Evolutionary conservation across 495 filamentous ascomycete genomes (phyloP).

Genomic region (Penicillium samsonianum): DNA sequence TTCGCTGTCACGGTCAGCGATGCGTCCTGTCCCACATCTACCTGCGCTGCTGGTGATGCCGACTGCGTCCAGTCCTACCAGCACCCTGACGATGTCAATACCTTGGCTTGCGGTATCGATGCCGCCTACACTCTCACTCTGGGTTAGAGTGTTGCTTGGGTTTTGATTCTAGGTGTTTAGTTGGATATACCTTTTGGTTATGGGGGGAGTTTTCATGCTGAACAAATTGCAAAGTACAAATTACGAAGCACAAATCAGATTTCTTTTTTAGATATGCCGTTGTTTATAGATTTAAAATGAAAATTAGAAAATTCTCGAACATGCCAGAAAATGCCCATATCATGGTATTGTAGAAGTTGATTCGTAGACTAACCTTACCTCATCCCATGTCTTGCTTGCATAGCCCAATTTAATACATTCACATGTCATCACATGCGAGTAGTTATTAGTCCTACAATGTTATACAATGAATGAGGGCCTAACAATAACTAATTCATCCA

Average conservation of each 20-base stretch:
- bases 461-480: too few species aligned
- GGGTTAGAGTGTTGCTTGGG: conserved; percentile 17
- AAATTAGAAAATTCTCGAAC: background rate
- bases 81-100: conserved; percentile 35
- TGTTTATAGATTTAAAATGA: background rate
- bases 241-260: conserved; percentile 4
- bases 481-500: too few species aligned
- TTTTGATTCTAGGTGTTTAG: conserved; percentile 6
- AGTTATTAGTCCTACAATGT: too few species aligned
- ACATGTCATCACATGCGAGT: too few species aligned
- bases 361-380: background rate
- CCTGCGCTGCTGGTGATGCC: conserved; percentile 37
- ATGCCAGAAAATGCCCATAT: background rate
- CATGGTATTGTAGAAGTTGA: background rate
- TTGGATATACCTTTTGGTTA: conserved; percentile 9
- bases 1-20: conserved; percentile 38
- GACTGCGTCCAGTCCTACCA: conserved; percentile 39
- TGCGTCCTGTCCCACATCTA: conserved; percentile 28
- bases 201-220: conserved; percentile 8
- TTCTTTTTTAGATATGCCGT: conserved; percentile 1
- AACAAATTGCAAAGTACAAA: conserved; percentile 7
- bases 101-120: conserved; percentile 26
- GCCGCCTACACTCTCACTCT: conserved; percentile 25
- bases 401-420: background rate
- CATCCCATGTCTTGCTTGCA: too few species aligned